Conservation (phyloP, 768 basidiomycete genomes). For the Podaxis sp. region DNA sequence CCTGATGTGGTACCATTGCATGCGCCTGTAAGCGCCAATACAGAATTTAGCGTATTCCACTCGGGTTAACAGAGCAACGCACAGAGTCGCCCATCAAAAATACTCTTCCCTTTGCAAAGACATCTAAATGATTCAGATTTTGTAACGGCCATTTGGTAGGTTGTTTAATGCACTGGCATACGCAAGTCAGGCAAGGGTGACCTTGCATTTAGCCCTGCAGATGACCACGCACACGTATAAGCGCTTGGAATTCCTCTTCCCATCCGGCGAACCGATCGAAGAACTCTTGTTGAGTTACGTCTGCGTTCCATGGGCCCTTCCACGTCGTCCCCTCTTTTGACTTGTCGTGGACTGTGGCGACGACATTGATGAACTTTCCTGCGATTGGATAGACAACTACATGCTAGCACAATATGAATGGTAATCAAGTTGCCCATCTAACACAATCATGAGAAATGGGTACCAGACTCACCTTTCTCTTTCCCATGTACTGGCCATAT, state of each 20-base stretch:
- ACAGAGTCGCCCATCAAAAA: constrained; percentile 26
- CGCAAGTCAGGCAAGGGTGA: background rate
- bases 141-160: constrained; percentile 26
- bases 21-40: constrained; percentile 30
- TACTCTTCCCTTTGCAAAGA: constrained; percentile 21
- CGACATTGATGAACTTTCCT: constrained; percentile 47
- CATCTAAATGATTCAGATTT: constrained; percentile 17
- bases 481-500: constrained; percentile 28
- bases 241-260: constrained; percentile 19
- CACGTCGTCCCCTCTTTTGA: constrained; percentile 15
- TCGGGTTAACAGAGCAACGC: background rate
- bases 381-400: constrained; percentile 49
- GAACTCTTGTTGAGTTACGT: constrained; percentile 18
- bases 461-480: constrained; percentile 25
- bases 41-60: background rate
- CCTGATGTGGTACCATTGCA: constrained; percentile 48
- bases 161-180: constrained; percentile 20
- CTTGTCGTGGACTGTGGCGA: constrained; percentile 31
- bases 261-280: constrained; percentile 16
- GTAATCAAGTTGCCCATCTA: background rate
- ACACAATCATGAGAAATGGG: no score
- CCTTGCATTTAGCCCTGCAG: background rate
- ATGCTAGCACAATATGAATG: constrained; percentile 29
- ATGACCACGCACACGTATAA: constrained; percentile 18
- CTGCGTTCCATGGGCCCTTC: constrained; percentile 19